Evolutionary conservation across 352 stramenopile genomes (phyloP), one percentile per base, ranked within the genome.

Genomic region (Pythium aphanidermatum): DNA sequence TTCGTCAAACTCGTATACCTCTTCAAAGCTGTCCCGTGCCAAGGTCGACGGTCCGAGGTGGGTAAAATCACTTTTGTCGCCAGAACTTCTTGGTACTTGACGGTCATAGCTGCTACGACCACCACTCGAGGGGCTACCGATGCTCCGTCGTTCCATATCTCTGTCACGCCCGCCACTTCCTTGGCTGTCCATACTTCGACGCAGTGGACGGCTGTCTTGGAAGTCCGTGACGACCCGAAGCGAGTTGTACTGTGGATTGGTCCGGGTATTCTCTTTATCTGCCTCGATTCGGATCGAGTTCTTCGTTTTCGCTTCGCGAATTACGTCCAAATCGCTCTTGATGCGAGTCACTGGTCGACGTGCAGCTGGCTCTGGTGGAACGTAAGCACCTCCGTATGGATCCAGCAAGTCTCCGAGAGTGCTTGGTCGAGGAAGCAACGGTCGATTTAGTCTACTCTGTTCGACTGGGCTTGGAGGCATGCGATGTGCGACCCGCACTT

Each of bases 1-100:
- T 31, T 58, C 50, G 50, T 58, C 50, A 8, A 34, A 58, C 26
- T 58, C 50, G 28, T 46, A 58, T 25, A 58, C 42, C 42, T 58
- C 50, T 51, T 58, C 50, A 25, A 48, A 26, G 33, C n/a, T n/a
- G n/a, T n/a, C n/a, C n/a, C n/a, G n/a, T n/a, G n/a, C n/a, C n/a
- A n/a, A n/a, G n/a, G n/a, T n/a, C n/a, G n/a, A n/a, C n/a, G n/a
- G n/a, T n/a, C n/a, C n/a, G n/a, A n/a, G n/a, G n/a, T n/a, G n/a
- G n/a, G n/a, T n/a, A n/a, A n/a, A n/a, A n/a, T n/a, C n/a, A n/a
- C n/a, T n/a, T n/a, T n/a, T n/a, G n/a, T n/a, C n/a, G n/a, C n/a
- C n/a, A n/a, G n/a, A n/a, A n/a, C n/a, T n/a, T n/a, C n/a, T n/a
- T n/a, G n/a, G n/a, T n/a, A n/a, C n/a, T n/a, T n/a, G n/a, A n/a